phyloP scores from a whole-genome alignment of 2,329 filamentous ascomycete species.

The Sporothrix schenckii region DNA sequence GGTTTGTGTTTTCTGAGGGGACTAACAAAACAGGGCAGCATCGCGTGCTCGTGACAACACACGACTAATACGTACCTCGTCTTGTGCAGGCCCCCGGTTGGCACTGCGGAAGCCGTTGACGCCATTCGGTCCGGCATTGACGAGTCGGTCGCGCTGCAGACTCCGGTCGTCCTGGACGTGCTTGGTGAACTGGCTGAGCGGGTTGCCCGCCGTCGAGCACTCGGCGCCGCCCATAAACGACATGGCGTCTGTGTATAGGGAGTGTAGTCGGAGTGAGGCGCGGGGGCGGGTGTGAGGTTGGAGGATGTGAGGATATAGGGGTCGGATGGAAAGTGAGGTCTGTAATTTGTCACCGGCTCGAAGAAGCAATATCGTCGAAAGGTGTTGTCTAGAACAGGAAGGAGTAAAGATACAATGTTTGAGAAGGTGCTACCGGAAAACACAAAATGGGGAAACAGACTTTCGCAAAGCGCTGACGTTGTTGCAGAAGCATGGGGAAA shows the following conservation, averaged over 20 bases:
- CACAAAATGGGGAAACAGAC: background rate
- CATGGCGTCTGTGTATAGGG: conserved; percentile 56
- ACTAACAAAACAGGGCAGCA: conserved; percentile 37
- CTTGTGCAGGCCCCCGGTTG: conserved; percentile 69
- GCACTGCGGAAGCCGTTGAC: conserved; percentile 77
- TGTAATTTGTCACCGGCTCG: background rate
- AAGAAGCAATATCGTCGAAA: conserved; percentile 8
- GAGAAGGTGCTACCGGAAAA: conserved; percentile 4
- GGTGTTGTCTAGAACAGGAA: conserved; percentile 2
- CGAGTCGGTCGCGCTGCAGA: conserved; percentile 85
- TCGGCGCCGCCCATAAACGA: conserved; percentile 95
- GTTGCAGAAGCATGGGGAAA: conserved; percentile 14
- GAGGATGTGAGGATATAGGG: background rate
- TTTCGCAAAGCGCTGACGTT: no score
- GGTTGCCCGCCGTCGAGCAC: conserved; percentile 95
- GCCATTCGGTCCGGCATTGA: conserved; percentile 71
- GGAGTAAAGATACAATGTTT: background rate
- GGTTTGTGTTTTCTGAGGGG: conserved; percentile 22
- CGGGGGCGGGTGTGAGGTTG: background rate
- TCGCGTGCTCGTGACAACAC: background rate
- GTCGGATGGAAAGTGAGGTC: background rate
- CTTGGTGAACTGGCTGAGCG: conserved; percentile 95
- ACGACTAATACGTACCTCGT: conserved; percentile 59
- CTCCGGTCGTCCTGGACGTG: conserved; percentile 96
- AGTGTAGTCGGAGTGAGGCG: background rate